A percentile compares a stretch with the other conserved stretches of the same genome.
Evolutionary conservation across 2,329 filamentous ascomycete species (phyloP).

Genomic region (Fusarium caatingaense): DNA sequence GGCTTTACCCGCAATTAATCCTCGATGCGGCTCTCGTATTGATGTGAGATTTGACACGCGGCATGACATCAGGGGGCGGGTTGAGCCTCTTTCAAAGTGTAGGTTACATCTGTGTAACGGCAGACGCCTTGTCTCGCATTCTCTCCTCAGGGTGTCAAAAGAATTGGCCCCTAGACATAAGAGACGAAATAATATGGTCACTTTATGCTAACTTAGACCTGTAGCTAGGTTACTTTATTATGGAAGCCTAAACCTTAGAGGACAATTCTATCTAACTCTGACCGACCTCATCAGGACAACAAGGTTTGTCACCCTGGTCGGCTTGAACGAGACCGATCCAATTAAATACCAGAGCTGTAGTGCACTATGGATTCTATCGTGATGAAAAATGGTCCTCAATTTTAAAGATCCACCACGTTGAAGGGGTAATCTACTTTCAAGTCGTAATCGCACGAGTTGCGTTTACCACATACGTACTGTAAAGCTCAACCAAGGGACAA

Average conservation of each 20-base stretch:
- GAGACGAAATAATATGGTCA: no score
- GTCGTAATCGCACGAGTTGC: not conserved
- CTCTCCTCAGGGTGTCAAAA: not conserved
- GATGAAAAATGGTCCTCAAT: not conserved
- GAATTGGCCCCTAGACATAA: no score
- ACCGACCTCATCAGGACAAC: not conserved
- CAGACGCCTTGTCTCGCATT: not conserved
- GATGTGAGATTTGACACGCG: not conserved
- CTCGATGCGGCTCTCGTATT: not conserved
- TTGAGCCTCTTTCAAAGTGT: not conserved
- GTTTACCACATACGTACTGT: not conserved
- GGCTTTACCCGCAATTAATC: not conserved
- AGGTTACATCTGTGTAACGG: not conserved
- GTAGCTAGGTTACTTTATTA: no score
- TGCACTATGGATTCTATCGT: not conserved
- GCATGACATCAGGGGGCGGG: not conserved
- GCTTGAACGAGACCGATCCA: not conserved
- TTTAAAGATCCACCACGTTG: not conserved
- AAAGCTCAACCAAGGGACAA: not conserved
- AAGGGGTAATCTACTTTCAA: not conserved
- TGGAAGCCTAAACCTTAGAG: no score
- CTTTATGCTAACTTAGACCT: no score
- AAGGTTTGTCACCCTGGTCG: not conserved
- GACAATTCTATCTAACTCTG: not conserved
- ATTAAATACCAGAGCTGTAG: not conserved